Evolutionary conservation across 345 rosid genomes (phyloP), one percentile per base, ranked within the genome.

Genomic region (Rhodamnia rubescens): DNA sequence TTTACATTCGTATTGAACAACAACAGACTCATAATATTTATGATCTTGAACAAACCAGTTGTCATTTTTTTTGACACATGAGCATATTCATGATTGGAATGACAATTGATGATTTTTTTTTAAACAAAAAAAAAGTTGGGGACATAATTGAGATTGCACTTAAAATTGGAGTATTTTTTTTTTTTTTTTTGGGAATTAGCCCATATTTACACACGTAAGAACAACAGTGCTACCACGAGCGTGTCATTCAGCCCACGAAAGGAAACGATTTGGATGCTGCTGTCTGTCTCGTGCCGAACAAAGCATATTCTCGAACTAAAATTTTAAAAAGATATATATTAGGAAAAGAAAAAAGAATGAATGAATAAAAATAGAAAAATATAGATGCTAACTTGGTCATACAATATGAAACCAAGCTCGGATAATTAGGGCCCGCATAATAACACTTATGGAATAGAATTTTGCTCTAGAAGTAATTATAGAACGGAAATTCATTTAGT

Each of bases 21-120:
- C 69, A n/a, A 2, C 69, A 58, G 11, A 3, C 8, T n/a, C 69
- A 12, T n/a, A 13, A n/a, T 58, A 14, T n/a, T 58, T 0, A 58
- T n/a, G 27, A 58, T 58, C 8, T 26, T 3, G 1, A 58, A 58
- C 8, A 58, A n/a, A 58, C 6, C 8, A n/a, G 9, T n/a, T 29
- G 69, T n/a, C 4, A n/a, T 5, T 58, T 58, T 58, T 58, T 58
- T 58, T 1, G 69, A 58, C 18, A 0, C 1, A 1, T 58, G 8
- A 16, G 6, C n/a, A 13, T 16, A 58, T 1, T 58, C 13, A 29
- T 2, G 13, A 15, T 6, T 58, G n/a, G 2, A 2, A 0, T n/a
- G 16, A 58, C n/a, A 58, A 6, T 58, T n/a, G 32, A 13, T 7
- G 69, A 12, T 58, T n/a, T 21, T n/a, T 12, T 6, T 49, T 8